Evolutionary conservation across 169 alveolate genomes (phyloP), one percentile per base, ranked within the genome.

Genomic region (Eimeria maxima): DNA sequence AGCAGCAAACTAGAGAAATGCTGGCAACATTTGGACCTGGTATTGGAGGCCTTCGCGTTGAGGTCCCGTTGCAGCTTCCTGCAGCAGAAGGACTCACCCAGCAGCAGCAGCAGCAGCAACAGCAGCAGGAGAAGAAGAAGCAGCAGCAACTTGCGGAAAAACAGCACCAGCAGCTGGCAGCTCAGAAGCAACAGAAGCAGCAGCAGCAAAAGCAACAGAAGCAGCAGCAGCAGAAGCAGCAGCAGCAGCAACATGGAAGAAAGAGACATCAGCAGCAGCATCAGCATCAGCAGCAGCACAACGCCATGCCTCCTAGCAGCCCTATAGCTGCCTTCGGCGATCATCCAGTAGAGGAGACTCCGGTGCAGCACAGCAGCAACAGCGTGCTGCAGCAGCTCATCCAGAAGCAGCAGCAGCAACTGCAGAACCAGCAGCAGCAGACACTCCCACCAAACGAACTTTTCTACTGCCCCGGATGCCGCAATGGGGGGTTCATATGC

Each of bases 61-160:
- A 33, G 38, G 38, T 33, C 38, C 38, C 38, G 38, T 2, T 53
- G 60, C 60, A 53, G 16, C 60, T 53, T 7, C 60, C 20, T 14
- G 20, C 60, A 11, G 60, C 16, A 33, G 38, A 33, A 33, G 38
- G 38, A 53, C 60, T 11, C 60, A 2, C 60, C 18, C 80, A 69
- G 80, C 80, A 69, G 20, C 80, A 33, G 80, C 78, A 18, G 78
- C 78, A 67, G 78, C 44, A 27, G 47, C 80, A 27, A 44, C 80
- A 69, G 80, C 80, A 24, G 80, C 80, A 69, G 44, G 45, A 24
- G 80, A 38, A 10, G 80, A 38, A 69, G 80, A 38, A 69, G 80
- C 47, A n/a, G 80, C 80, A 69, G 80, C 80, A 69, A 18, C 74
- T 18, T 18, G 42, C 14, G 74, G 42, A 65, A 27, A 11, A 24